Evolutionary conservation across 192 early-diverging fungal species (phyloP).

Genomic region (Geranomyces michiganensis): DNA sequence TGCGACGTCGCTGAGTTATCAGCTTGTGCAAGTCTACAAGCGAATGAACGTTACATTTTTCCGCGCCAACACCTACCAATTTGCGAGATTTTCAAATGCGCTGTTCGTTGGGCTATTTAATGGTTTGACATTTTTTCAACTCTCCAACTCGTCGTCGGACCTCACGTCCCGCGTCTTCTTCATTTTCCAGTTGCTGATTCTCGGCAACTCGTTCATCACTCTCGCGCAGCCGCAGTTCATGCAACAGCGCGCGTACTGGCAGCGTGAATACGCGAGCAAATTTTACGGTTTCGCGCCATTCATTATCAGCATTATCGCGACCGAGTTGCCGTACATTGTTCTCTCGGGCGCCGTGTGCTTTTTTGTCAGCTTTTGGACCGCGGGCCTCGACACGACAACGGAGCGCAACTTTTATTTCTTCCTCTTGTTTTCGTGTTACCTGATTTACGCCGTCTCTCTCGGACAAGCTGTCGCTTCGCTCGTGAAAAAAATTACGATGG

Average conservation of each 20-base stretch:
- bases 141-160: constrained; percentile 42
- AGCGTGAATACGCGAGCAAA: constrained; percentile 64
- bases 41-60: constrained; percentile 71
- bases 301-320: constrained; percentile 58
- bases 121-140: constrained; percentile 74
- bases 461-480: constrained; percentile 64
- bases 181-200: constrained; percentile 50
- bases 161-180: constrained; percentile 65
- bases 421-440: constrained; percentile 53
- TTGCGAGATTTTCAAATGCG: constrained; percentile 59
- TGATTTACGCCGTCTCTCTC: constrained; percentile 59
- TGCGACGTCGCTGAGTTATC: constrained; percentile 40
- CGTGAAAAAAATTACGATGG: constrained; percentile 57
- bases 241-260: constrained; percentile 60
- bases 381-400: constrained; percentile 48
- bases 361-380: constrained; percentile 62
- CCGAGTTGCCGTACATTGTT: constrained; percentile 67
- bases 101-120: constrained; percentile 62
- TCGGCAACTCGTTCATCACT: constrained; percentile 64
- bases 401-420: constrained; percentile 66
- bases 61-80: constrained; percentile 74
- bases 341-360: constrained; percentile 58
- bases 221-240: constrained; percentile 69
- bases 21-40: constrained; percentile 61
- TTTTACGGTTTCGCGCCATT: constrained; percentile 70